Evolutionary conservation across 768 basidiomycete genomes (phyloP).

Genomic region (Termitomyces sp.): DNA sequence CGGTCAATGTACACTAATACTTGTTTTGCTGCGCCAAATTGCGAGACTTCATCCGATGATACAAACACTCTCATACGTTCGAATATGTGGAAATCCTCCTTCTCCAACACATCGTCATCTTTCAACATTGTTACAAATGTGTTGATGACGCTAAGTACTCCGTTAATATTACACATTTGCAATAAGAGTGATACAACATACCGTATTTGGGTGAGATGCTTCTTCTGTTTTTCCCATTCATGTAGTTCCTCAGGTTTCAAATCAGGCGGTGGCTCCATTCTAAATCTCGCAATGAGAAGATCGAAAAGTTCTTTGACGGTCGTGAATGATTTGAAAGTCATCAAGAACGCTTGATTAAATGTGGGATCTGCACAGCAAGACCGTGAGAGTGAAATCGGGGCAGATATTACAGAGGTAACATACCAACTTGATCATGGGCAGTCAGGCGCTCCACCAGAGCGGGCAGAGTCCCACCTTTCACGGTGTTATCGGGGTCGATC

Average conservation of each 20-base stretch:
- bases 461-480: slow-evolving; percentile 82
- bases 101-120: slow-evolving; percentile 80
- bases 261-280: slow-evolving; percentile 68
- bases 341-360: slow-evolving; percentile 86
- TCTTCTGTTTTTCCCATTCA: slow-evolving; percentile 85
- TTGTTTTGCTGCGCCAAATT: slow-evolving; percentile 70
- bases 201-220: slow-evolving; percentile 85
- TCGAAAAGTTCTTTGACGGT: slow-evolving; percentile 80
- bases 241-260: slow-evolving; percentile 58
- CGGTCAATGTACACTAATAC: slow-evolving; percentile 74
- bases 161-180: neutral
- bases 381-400: neutral
- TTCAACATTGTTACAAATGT: slow-evolving; percentile 87
- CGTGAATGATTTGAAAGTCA: slow-evolving; percentile 96
- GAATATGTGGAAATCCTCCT: slow-evolving; percentile 80
- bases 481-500: slow-evolving; percentile 79
- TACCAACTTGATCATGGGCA: slow-evolving; percentile 84
- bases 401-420: slow-evolving; percentile 19
- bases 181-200: slow-evolving; percentile 31
- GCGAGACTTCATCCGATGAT: slow-evolving; percentile 57
- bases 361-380: slow-evolving; percentile 42
- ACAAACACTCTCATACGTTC: slow-evolving; percentile 81
- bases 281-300: slow-evolving; percentile 76
- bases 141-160: slow-evolving; percentile 69
- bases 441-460: slow-evolving; percentile 90